These are phyloP conservation scores for Fusarium odoratissimum DNA, from an alignment of 2,329 filamentous ascomycete genomes.

Conservation along the genomic window DNA sequence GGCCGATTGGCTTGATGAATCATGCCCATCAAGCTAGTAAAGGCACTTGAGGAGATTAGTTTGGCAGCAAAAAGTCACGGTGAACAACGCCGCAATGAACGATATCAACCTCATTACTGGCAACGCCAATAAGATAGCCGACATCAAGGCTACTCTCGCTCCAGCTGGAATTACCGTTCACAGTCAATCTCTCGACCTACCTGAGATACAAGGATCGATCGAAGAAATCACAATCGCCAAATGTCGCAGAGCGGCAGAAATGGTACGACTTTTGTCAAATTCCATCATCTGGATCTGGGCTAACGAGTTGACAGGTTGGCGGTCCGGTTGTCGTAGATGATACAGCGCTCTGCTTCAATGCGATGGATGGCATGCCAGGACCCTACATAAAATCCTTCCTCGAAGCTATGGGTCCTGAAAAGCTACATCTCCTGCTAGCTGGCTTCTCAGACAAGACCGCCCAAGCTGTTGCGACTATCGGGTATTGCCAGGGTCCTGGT, in stretches of 20 bases:
- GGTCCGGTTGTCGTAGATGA: background rate
- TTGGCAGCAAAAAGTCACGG: background rate
- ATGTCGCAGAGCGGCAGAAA: background rate
- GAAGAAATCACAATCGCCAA: background rate
- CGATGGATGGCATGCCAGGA: background rate
- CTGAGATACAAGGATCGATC: background rate
- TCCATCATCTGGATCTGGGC: too few relatives aligned
- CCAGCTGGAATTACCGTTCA: background rate
- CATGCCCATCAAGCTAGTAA: background rate
- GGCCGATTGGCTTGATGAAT: background rate
- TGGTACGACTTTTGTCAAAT: background rate
- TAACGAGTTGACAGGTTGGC: background rate
- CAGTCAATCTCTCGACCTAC: background rate
- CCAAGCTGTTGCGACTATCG: background rate
- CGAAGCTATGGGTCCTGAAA: background rate
- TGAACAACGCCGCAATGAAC: background rate
- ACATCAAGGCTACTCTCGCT: background rate
- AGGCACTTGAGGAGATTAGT: fast-evolving
- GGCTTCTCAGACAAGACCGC: background rate
- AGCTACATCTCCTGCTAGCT: background rate
- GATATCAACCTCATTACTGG: background rate
- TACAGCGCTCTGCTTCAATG: slow-evolving; percentile 1
- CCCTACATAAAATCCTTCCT: background rate
- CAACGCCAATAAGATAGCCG: background rate
- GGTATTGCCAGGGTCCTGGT: background rate